Base-by-base conservation (phyloP, 2,329 filamentous ascomycete species). In the Pseudonectria buxi region DNA sequence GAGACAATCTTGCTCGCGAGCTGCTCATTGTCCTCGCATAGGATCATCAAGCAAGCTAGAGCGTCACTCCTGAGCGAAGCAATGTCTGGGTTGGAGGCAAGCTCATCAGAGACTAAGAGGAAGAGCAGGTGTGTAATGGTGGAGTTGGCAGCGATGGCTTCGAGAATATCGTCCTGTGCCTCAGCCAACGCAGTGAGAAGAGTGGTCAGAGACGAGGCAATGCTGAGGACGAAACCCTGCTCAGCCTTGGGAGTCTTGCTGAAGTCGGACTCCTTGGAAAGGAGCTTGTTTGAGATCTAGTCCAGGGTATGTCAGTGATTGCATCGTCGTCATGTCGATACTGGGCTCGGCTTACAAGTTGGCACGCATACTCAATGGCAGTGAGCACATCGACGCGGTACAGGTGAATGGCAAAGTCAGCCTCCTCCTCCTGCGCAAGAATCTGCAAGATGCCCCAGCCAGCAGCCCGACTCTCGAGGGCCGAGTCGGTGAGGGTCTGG, bases 391-490 rank as follows among this genome's bases (percentile, higher is more conserved):
- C 78, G 18, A 74, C 62, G 28, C 80, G 65, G 49, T 72, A 82
- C 38, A 84, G 56, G 46, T 83, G 78, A 14, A 83, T 63, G 43
- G 76, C 80, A 40, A 83, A 83, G 49, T 82, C 79, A 10, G 72
- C 64, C 47, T 81, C 78, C 54, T 83, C 80, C 50, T 81, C 73
- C 43, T 74, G 64, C 3, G 72, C 74, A 35, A 84, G 64, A 28
- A 76, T 69, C 44, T 72, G 69, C 34, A 84, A 61, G 44, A 83
- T 79, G 10, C 74, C 72, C 80, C 80, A 84, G n/a, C 77, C 80
- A 14, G 78, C 75, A 28, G 77, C 74, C 31, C 75, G 69, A 47
- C 76, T 77, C 58, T 83, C 78, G 34, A 81, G 63, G 38, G 68
- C 75, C 26, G 70, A 62, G 51, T 84, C 79, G 15, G 76, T 78